These are phyloP conservation scores for Mortierella sp. DNA, from an alignment of 371 early-diverging fungal genomes.

Conservation along the genomic window DNA sequence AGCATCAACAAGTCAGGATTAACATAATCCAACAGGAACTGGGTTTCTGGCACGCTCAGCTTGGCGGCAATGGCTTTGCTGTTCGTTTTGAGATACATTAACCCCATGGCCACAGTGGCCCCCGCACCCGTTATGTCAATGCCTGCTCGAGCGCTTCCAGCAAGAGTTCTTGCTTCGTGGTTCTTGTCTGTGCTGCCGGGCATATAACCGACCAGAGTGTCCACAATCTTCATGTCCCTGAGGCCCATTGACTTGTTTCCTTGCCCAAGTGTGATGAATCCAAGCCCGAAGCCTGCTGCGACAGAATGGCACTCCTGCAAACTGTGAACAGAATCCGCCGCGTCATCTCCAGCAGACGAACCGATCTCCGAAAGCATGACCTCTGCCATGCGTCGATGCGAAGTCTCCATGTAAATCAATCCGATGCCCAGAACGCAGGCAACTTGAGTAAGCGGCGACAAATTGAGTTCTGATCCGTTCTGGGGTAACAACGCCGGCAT, in stretches of 20 bases:
- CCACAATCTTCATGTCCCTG: slow-evolving; percentile 67
- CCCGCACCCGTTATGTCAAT: slow-evolving; percentile 71
- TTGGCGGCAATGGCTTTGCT: slow-evolving; percentile 69
- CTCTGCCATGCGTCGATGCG: slow-evolving; percentile 72
- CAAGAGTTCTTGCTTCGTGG: slow-evolving; percentile 4
- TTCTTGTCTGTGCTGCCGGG: slow-evolving; percentile 27
- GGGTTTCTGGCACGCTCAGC: slow-evolving; percentile 67
- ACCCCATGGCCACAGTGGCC: slow-evolving; percentile 83
- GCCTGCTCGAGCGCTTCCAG: slow-evolving; percentile 28
- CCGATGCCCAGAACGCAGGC: slow-evolving; percentile 82
- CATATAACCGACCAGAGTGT: slow-evolving; percentile 67
- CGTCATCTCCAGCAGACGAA: slow-evolving; percentile 41
- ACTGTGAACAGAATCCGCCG: slow-evolving; percentile 54
- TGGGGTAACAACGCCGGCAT: slow-evolving; percentile 73
- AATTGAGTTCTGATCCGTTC: slow-evolving; percentile 62
- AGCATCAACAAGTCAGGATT: slow-evolving; percentile 80
- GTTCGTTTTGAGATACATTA: slow-evolving; percentile 85
- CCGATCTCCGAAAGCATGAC: slow-evolving; percentile 78
- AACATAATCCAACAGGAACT: slow-evolving; percentile 69
- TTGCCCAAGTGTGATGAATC: slow-evolving; percentile 78
- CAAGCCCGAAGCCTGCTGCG: slow-evolving; percentile 85
- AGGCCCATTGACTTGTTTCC: slow-evolving; percentile 66
- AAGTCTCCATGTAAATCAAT: slow-evolving; percentile 73
- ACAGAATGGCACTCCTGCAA: slow-evolving; percentile 71
- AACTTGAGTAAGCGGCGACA: slow-evolving; percentile 67